Base-by-base conservation (phyloP, 2,329 filamentous ascomycete genomes). In the Hypomyces perniciosus region DNA sequence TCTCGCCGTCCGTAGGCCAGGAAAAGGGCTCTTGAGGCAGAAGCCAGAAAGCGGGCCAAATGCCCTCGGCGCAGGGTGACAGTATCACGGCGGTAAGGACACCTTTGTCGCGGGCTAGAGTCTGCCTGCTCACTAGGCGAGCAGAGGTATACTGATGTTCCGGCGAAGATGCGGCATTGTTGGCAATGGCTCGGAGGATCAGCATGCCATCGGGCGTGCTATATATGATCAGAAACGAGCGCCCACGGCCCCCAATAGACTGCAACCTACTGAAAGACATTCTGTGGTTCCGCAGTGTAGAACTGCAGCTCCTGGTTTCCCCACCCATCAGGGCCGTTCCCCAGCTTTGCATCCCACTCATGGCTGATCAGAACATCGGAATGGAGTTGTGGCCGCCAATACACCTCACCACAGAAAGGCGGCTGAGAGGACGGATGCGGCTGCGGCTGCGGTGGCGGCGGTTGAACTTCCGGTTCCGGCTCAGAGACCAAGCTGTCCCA, bases 41-140 rank as follows among this genome's bases (percentile, higher is more conserved):
- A 47, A 83, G 71, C 80, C 80, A 83, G 59, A 82, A 81, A 0
- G 80, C 80, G 1, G 80, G 80, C 80, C 80, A 83, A 43, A 83
- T 76, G 4, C 80, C 80, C 2, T 68, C 61, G 0, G 79, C 79
- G 47, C 74, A 77, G 0, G 80, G 80, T 1, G 77, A 71, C 0
- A 69, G 67, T 8, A 81, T 70, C 1, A 73, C 70, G 2, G 75
- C 79, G 3, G 73, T 73, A 39, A 83, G 61, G 44, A 74, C 79
- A 29, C 80, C 80, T 31, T 74, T 68, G 39, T 77, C 69, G 3
- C 76, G 70, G 2, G 63, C 68, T 0, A 83, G 69, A 5, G 75
- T 78, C 55, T 76, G 72, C 33, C 74, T 69, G 50, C 72, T 77
- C 12, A 78, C 77, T 40, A 83, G 68, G 1, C 80, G 73, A 6